phyloP scores from a whole-genome alignment of 148 eudicot genomes.

The Chenopodium suecicum region DNA sequence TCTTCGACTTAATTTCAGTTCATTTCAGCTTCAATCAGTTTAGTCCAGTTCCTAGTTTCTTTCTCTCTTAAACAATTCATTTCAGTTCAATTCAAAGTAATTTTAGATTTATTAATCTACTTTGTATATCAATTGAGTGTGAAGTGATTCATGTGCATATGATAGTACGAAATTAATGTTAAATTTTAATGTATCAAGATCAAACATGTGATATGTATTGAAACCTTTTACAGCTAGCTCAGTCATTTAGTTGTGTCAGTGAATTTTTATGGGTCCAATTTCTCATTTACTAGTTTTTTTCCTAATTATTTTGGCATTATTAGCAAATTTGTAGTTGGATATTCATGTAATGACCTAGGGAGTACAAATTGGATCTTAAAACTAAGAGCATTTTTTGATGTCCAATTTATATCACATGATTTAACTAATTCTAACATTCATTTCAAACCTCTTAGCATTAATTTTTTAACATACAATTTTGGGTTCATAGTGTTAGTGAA shows the following conservation, averaged over 20 bases:
- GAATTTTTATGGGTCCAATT: not conserved
- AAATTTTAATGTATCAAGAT: not conserved
- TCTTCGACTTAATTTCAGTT: no score
- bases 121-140: no score
- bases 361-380: not conserved
- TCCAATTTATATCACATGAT: constrained; percentile 4
- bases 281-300: not conserved
- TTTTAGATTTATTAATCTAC: no score
- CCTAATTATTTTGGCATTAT: constrained; percentile 2
- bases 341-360: not conserved
- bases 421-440: not conserved
- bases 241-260: not conserved
- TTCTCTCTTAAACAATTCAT: no score
- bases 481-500: no score
- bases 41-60: no score
- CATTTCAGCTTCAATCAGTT: no score
- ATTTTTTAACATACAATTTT: no score
- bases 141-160: no score
- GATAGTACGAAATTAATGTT: not conserved
- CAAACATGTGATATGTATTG: not conserved
- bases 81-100: no score
- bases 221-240: not conserved
- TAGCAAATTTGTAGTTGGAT: not conserved
- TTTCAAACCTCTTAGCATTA: not conserved
- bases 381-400: not conserved